Base-by-base conservation (phyloP, 31 red algal species). In the Odonthalia washingtoniensis region DNA sequence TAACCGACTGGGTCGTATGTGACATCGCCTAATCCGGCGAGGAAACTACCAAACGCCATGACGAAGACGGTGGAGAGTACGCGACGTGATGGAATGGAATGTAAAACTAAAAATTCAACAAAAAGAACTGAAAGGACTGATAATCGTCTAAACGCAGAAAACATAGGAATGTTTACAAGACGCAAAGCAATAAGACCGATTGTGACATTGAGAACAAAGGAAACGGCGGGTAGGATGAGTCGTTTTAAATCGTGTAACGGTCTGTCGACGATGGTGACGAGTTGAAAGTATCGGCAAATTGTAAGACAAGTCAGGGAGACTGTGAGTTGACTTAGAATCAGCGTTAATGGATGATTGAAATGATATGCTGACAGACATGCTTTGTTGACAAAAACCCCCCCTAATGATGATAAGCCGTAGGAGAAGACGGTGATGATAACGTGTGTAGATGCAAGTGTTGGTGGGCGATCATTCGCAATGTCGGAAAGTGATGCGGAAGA, bases 361-460 rank as follows among this genome's bases (percentile, higher is more conserved):
- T 88, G 40, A 82, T 93, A 99, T 36, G 92, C 73, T 42, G 97
- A 96, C 33, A 99, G 84, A 49, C 91, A 93, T 40, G 97, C 88
- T 83, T 99, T 99, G 91, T 99, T 99, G 31, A 99, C 97, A 42
- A 99, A 92, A n/a, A 99, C 94, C 35, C 94, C 94, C 30, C 87
- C 81, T 3, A 99, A 83, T 3, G 97, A 99, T 12, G 88, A 91
- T 28, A 90, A 49, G 44, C 88, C 93, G 77, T 95, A 95, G 40
- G 87, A 66, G 67, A 91, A 37, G 60, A 95, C 93, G 33, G 89
- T 86, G 70, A 67, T 80, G 2, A 83, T 38, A 38, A 95, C 84
- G 72, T 34, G 45, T 27, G 76, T n/a, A n/a, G n/a, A n/a, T n/a
- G n/a, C 69, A 40, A 88, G 67, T 38, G 44, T 68, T 5, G 91